A percentile compares a stretch with the other conserved stretches of the same genome.
These are phyloP conservation scores for Penicilliopsis zonata DNA, from an alignment of 495 filamentous ascomycete species.

Conservation along the genomic window DNA sequence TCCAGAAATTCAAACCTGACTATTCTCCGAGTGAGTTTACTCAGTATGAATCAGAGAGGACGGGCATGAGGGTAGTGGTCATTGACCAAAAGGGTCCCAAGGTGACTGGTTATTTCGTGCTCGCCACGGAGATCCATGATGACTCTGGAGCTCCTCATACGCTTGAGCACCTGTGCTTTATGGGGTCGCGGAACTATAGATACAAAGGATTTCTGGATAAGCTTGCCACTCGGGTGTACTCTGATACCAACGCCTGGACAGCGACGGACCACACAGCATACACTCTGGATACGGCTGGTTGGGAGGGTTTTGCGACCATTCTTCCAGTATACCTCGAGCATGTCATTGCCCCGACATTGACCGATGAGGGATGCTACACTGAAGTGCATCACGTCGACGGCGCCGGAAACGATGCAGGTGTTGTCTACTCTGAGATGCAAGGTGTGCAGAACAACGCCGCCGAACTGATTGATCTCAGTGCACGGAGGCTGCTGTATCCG, in stretches of 20 bases:
- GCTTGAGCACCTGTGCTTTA: constrained; percentile 91
- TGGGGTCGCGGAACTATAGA: constrained; percentile 88
- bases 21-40: constrained; percentile 78
- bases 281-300: constrained; percentile 85
- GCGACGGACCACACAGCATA: constrained; percentile 92
- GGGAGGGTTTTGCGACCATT: constrained; percentile 92
- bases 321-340: constrained; percentile 94
- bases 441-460: constrained; percentile 71
- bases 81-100: constrained; percentile 90
- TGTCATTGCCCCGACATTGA: constrained; percentile 79
- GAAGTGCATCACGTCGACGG: constrained; percentile 96
- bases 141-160: constrained; percentile 95
- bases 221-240: constrained; percentile 84
- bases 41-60: constrained; percentile 77
- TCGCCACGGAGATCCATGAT: constrained; percentile 95
- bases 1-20: constrained; percentile 76
- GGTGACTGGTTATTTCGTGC: constrained; percentile 83
- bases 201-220: constrained; percentile 95
- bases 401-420: constrained; percentile 85
- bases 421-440: constrained; percentile 99
- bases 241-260: constrained; percentile 93
- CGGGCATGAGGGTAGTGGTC: constrained; percentile 87
- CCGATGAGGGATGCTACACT: constrained; percentile 85
- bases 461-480: constrained; percentile 75
- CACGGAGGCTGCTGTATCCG: constrained; percentile 71